Base-by-base conservation (phyloP, 495 filamentous ascomycete species). In the Annulohypoxylon nitens region DNA sequence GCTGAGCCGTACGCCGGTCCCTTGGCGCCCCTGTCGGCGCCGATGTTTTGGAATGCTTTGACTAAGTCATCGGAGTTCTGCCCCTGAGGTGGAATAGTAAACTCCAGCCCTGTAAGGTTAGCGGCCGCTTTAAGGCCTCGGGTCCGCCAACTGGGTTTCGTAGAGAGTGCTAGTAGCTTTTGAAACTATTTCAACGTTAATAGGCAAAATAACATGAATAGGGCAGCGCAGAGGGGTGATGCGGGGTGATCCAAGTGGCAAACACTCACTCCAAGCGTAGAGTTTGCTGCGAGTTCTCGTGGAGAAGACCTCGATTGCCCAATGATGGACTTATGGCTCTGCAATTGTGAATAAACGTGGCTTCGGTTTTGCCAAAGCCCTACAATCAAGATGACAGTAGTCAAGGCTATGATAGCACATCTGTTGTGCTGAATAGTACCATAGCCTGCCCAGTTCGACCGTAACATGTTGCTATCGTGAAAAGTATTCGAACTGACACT, bases 121-220 rank as follows among this genome's bases (percentile, higher is more conserved):
- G 75, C 71, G 12, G 75, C 75, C 2, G 75, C 75, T 48, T 74
- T 61, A 25, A 76, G 75, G 10, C 75, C 75, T 61, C 75, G 63
- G 10, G 75, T 76, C 7, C 75, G 67, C 75, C 68, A 74, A 51
- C 75, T 75, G 5, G 75, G 67, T 14, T 58, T 50, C 36, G 39
- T 69, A 12, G 75, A 75, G 5, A 76, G 71, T 18, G 69, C 75
- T 53, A 76, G n/a, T 26, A 76, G 51, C 37, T 75, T 74, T 47
- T 75, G 67, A 30, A 76, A 76, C 75, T 76, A 26, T 14, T 4
- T 36, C 36, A 14, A 48, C 14, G 63, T 67, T 50, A 71, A 23
- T 18, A 18, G 10, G 16, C 47, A 43, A 54, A 34, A 37, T 63
- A 18, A 2, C 16, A 54, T 7, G 16, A 39, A 14, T 54, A 30